Base-by-base conservation (phyloP, 805 yeast genomes). In the Kodamaea laetipori region DNA sequence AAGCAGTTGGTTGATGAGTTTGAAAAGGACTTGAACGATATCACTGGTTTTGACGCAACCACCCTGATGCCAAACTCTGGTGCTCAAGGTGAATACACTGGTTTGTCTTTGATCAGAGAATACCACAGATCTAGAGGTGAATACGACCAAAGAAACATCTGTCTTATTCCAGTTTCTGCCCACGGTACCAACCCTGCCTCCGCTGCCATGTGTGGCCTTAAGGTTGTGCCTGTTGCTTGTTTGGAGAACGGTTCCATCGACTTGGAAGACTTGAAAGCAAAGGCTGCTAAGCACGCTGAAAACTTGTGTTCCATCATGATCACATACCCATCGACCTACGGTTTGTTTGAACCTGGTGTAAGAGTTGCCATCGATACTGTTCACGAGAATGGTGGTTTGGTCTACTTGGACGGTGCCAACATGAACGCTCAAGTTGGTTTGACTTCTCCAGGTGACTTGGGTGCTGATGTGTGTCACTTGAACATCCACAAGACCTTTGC, bases 181-280 rank as follows among this genome's bases (percentile, higher is more conserved):
- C 99, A 94, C 60, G 99, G 99, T 46, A 94, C 99, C 12, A 94
- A 94, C 61, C 99, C 99, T 17, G 99, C 99, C 0, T 88, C 97
- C 35, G 98, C 99, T 13, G 88, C 96, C 13, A 94, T 94, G 96
- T 84, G 95, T 54, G 97, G 97, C 27, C 70, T 94, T 67, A 89
- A 87, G 65, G 98, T 94, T 36, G 88, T 94, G 15, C 84, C 97
- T 4, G 89, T 94, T 36, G 89, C 90, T 63, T 94, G 99, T 71
- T 69, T 84, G 43, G 61, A 73, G 10, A 81, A 90, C 58, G 99
- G 99, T 43, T 87, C 94, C 45, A 78, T 94, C 45, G 97, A 94
- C 58, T 63, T 94, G 41, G 73, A 55, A 3, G 98, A 94, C 61
- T 70, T 94, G 57, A 71, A 77, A 50, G 74, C 67, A 12, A 89